Conservation (phyloP, 1,284 basidiomycete genomes). For the Ustilago shanxiensis region DNA sequence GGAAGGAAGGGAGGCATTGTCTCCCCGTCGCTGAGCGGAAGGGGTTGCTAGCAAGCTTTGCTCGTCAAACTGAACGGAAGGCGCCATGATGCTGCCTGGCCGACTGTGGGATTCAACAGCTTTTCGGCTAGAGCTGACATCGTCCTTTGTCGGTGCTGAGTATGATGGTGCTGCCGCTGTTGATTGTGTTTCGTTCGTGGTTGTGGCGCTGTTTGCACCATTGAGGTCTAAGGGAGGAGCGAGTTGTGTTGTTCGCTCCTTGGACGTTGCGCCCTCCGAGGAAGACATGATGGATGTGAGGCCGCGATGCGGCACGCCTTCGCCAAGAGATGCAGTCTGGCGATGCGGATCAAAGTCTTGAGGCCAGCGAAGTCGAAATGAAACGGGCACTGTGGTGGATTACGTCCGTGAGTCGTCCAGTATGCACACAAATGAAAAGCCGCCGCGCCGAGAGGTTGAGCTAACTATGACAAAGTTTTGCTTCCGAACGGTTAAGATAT, state of each 20-base stretch:
- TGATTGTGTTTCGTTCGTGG: conserved; percentile 4
- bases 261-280: conserved; percentile 12
- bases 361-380: neutral
- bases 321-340: neutral
- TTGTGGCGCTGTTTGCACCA: neutral
- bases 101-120: conserved; percentile 23
- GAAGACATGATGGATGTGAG: conserved; percentile 18
- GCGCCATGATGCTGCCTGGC: conserved; percentile 33
- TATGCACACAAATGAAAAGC: conserved; percentile 1
- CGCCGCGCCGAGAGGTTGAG: neutral
- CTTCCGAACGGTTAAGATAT: neutral
- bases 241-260: conserved; percentile 16
- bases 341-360: neutral
- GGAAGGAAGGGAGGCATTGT: conserved; percentile 32
- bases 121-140: conserved; percentile 27
- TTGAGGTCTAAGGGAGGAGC: conserved; percentile 22
- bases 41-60: conserved; percentile 43
- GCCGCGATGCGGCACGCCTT: neutral
- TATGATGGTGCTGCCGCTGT: conserved; percentile 8
- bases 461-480: neutral
- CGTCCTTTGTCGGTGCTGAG: conserved; percentile 22
- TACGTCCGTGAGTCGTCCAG: neutral
- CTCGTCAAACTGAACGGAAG: conserved; percentile 54
- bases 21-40: conserved; percentile 29
- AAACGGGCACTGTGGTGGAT: neutral